Base-by-base conservation (phyloP, 805 yeast species). In the Barnettozyma sucrosica region DNA sequence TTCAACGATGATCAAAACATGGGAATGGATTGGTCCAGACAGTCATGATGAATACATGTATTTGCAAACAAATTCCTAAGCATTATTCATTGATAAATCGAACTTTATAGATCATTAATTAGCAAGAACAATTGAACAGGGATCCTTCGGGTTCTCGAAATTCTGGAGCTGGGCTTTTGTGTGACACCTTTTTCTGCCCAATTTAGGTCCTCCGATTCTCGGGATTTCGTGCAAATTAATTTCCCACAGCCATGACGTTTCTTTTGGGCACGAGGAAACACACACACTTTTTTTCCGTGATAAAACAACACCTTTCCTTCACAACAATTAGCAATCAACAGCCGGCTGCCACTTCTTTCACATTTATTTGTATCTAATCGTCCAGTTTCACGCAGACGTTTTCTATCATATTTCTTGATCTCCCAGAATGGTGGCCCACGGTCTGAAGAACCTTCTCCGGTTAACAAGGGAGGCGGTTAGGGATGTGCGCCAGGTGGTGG, bases 401-500 rank as follows among this genome's bases (percentile, higher is more conserved):
- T n/a, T 25, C 23, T 5, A 18, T 19, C 19, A 18, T 30, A n/a
- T 26, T 25, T 37, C 25, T 19, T 36, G 25, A 20, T 36, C 24
- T 23, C 16, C 23, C 36, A 46, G n/a, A 33, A 65, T 67, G 70
- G 63, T 63, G 56, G 66, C 66, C 30, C 57, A 61, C 42, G 55
- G 57, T 46, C 50, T 75, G 42, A 70, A 69, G 59, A 75, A 76
- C 60, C 65, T 77, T 56, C 64, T 75, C 32, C 65, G 75, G 49
- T 66, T 69, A 50, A 66, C 78, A 14, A 66, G 74, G 43, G 70
- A 67, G 55, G 68, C 79, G 19, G 72, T 77, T 32, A 65, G 71
- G 52, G 75, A 73, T 47, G 64, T 74, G 49, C 70, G 73, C 49
- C 71, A 71, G 57, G 69, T 72, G 25, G 66, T 77, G 23, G 74